Percentiles rank a stretch among this genome's conserved stretches.
Evolutionary conservation across 2,329 filamentous ascomycete species (phyloP).

Genomic region (Anisogramma anomala): DNA sequence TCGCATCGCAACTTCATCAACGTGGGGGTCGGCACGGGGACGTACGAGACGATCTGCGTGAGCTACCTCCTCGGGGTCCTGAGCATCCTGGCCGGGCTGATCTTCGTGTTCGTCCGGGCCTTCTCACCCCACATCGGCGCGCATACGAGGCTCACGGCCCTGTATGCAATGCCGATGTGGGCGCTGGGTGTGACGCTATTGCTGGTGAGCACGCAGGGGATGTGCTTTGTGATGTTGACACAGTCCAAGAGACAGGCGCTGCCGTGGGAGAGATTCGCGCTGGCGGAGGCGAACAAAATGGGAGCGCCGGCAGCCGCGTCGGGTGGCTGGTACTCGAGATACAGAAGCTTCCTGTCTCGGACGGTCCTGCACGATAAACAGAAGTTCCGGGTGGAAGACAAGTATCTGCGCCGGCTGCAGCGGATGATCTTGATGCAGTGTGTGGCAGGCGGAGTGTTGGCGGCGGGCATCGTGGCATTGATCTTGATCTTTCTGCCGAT

Average conservation of each 20-base stretch:
- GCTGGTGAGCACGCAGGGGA: conserved; percentile 32
- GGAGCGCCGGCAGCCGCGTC: not conserved
- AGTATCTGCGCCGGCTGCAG: conserved; percentile 30
- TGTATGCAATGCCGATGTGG: conserved; percentile 35
- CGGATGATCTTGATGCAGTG: conserved; percentile 33
- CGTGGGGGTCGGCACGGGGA: conserved; percentile 41
- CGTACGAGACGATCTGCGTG: conserved; percentile 36
- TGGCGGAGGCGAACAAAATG: conserved; percentile 24
- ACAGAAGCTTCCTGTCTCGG: conserved; percentile 7
- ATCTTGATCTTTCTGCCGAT: conserved; percentile 34
- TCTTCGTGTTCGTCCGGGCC: conserved; percentile 29
- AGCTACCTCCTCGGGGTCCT: conserved; percentile 32
- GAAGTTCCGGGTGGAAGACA: conserved; percentile 33
- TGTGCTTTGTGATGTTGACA: conserved; percentile 36
- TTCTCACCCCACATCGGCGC: conserved; percentile 27
- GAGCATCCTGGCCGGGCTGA: conserved; percentile 28
- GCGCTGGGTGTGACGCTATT: conserved; percentile 32
- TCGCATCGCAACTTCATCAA: conserved; percentile 40
- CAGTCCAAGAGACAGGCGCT: conserved; percentile 34
- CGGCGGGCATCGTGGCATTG: conserved; percentile 26
- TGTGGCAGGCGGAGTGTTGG: conserved; percentile 26
- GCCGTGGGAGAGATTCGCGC: conserved; percentile 33
- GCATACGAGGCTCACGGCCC: conserved; percentile 30
- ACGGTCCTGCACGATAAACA: conserved; percentile 1
- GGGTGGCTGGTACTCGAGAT: conserved; percentile 1